These are phyloP conservation scores for Stephanodiscus minutulus DNA, from an alignment of 108 stramenopile species.

Conservation along the genomic window DNA sequence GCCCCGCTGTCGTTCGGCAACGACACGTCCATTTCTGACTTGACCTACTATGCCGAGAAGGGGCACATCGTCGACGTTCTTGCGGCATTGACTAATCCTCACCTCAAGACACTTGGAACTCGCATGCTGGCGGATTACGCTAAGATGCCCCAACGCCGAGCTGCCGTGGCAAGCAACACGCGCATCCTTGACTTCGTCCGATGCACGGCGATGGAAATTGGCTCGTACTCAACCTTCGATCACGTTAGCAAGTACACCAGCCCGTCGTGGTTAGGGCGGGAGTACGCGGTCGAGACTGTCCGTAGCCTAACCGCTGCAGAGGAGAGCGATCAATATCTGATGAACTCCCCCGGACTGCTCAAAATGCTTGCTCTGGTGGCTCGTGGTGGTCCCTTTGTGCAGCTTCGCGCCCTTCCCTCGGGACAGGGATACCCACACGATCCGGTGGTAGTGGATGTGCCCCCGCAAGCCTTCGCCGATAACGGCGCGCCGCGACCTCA, in stretches of 20 bases:
- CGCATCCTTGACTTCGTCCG: constrained; percentile 82
- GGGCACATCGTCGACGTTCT: constrained; percentile 83
- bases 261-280: constrained; percentile 75
- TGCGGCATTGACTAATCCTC: constrained; percentile 73
- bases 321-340: constrained; percentile 82
- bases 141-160: constrained; percentile 85
- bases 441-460: constrained; percentile 17
- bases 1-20: constrained; percentile 71
- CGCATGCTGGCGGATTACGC: constrained; percentile 91
- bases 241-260: constrained; percentile 46
- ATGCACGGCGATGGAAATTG: constrained; percentile 67
- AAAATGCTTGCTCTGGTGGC: constrained; percentile 81
- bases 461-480: constrained; percentile 30
- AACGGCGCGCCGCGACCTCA: constrained; percentile 30
- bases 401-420: background rate
- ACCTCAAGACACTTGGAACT: constrained; percentile 77
- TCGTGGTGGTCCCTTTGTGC: constrained; percentile 80
- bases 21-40: constrained; percentile 78
- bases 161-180: constrained; percentile 81
- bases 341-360: constrained; percentile 73
- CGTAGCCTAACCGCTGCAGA: constrained; percentile 88
- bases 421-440: background rate
- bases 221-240: constrained; percentile 3
- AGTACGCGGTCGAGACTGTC: constrained; percentile 89
- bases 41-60: constrained; percentile 86